Evolutionary conservation across 2,329 filamentous ascomycete genomes (phyloP), one percentile per base, ranked within the genome.

Genomic region (Microdochium nivale): DNA sequence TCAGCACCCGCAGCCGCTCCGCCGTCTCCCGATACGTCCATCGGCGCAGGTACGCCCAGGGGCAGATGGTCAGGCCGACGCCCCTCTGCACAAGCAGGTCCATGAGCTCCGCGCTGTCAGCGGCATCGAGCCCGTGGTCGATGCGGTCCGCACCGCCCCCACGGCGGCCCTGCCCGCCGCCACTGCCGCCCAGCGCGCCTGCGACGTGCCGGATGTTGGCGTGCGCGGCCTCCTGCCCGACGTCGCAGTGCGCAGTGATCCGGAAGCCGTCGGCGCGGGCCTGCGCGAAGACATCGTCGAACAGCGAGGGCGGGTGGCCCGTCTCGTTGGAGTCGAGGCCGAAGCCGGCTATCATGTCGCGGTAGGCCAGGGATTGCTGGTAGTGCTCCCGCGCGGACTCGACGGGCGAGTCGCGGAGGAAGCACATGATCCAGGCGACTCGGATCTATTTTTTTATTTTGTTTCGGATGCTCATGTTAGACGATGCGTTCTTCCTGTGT

Each of bases 61-160:
- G 70, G 49, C 70, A 74, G 16, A 73, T 55, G 3, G 70, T 73
- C 57, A 74, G 60, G 0, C 67, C 66, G n/a, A 73, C 59, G 1
- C 56, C 59, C 43, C 61, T 62, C 11, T 60, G 49, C n/a, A 59
- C 52, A 19, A 74, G 60, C 5, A 65, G 54, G 3, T 50, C 51
- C 47, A 70, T 62, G 14, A 74, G 54, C 21, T 64, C 62, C 4
- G 60, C 57, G 21, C 55, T 52, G 40, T 70, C 68, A 10, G 65
- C 62, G 5, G 64, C 67, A 50, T 72, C 70, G 3, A 73, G 57
- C 7, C 71, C 71, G 55, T 73, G 70, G 53, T 74, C 70, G 25
- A 49, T 48, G 33, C 30, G 48, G 25, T 46, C 48, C 25, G 52
- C 52, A 19, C 48, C 52, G 25, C 27, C n/a, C n/a, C n/a, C n/a